A percentile compares a stretch with the other conserved stretches of the same genome.
These are phyloP conservation scores for Lomentospora prolificans DNA, from an alignment of 2,329 filamentous ascomycete species.

Conservation along the genomic window DNA sequence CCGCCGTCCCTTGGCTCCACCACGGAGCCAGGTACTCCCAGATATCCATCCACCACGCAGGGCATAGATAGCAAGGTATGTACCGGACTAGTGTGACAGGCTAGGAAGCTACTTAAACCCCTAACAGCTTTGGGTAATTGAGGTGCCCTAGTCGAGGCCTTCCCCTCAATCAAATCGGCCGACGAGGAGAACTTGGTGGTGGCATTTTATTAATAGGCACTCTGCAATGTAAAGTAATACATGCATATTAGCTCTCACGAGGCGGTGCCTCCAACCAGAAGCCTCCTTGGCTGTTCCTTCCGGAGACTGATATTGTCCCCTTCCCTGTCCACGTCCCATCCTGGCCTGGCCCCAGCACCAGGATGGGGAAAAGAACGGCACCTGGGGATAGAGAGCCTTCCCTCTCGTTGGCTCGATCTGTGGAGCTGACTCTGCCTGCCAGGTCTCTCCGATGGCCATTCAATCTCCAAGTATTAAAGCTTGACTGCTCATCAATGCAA, in stretches of 20 bases:
- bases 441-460: too few species aligned
- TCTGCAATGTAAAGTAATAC: not conserved
- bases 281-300: not conserved
- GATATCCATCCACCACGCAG: not conserved
- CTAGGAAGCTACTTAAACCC: not conserved
- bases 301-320: not conserved
- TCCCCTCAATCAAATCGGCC: constrained; percentile 5
- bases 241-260: not conserved
- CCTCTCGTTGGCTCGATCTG: too few species aligned
- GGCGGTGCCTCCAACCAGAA: not conserved
- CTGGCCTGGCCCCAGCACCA: too few species aligned
- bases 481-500: too few species aligned
- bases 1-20: not conserved
- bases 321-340: too few species aligned
- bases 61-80: not conserved
- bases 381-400: too few species aligned
- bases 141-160: not conserved
- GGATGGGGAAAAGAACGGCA: too few species aligned
- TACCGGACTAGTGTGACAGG: not conserved
- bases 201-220: constrained; percentile 7
- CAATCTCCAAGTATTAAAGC: too few species aligned
- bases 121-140: not conserved
- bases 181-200: not conserved
- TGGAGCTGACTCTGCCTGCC: too few species aligned
- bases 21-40: constrained; percentile 2